These are phyloP conservation scores for Yamadazyma triangularis DNA, from an alignment of 1,139 yeast genomes.

Conservation along the genomic window DNA sequence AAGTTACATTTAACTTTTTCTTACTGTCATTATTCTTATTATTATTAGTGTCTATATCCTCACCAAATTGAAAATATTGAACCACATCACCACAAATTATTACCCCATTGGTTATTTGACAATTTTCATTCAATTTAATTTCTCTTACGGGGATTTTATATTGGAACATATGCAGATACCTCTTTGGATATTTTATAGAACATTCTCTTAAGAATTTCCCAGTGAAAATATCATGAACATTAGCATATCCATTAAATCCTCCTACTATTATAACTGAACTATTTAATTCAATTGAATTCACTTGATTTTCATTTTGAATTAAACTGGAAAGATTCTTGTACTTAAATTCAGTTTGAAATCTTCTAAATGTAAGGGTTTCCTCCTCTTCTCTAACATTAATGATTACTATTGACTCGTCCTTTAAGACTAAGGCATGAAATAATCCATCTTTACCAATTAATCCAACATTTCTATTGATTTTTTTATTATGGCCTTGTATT, in stretches of 20 bases:
- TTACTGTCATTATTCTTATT: conserved; percentile 6
- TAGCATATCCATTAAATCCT: conserved; percentile 59
- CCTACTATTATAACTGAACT: conserved; percentile 52
- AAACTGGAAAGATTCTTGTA: conserved; percentile 12
- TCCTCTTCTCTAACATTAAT: conserved; percentile 33
- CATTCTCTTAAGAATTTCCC: conserved; percentile 53
- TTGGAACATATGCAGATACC: conserved; percentile 20
- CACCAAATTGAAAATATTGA: conserved; percentile 63
- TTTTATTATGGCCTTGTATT: conserved; percentile 16
- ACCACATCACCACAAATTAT: conserved; percentile 52
- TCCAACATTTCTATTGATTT: conserved; percentile 8
- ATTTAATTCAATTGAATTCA: conserved; percentile 32
- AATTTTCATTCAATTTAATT: conserved; percentile 37
- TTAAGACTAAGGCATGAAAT: conserved; percentile 29
- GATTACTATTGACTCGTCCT: conserved; percentile 34
- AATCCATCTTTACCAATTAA: conserved; percentile 38
- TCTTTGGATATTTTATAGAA: conserved; percentile 42
- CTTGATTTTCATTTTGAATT: conserved; percentile 11
- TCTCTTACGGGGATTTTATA: conserved; percentile 37
- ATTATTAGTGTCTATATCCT: conserved; percentile 1
- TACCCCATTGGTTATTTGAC: conserved; percentile 47
- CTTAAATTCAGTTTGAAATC: conserved; percentile 12
- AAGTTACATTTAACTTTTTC: conserved; percentile 18
- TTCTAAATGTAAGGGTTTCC: conserved; percentile 9
- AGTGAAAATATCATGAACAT: conserved; percentile 58